phyloP scores from a whole-genome alignment of 2,329 filamentous ascomycete species.

The Botrytis tulipae region DNA sequence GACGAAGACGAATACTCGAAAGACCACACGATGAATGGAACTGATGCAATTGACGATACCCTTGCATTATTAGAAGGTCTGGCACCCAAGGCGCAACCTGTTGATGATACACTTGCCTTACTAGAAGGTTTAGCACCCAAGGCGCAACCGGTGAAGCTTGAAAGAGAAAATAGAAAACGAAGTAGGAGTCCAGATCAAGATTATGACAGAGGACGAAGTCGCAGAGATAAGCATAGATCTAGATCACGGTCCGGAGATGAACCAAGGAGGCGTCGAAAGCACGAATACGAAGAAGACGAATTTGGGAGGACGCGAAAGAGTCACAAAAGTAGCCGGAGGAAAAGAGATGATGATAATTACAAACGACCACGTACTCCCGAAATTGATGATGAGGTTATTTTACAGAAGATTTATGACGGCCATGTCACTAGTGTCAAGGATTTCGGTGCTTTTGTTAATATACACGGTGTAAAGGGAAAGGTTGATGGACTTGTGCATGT shows the following conservation, averaged over 20 bases:
- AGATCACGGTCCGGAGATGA: slow-evolving; percentile 53
- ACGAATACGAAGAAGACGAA: slow-evolving; percentile 57
- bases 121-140: slow-evolving; percentile 82
- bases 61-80: slow-evolving; percentile 87
- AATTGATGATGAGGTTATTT: slow-evolving; percentile 74
- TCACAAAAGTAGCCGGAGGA: slow-evolving; percentile 42
- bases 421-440: slow-evolving; percentile 90
- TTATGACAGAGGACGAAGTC: slow-evolving; percentile 39
- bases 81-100: slow-evolving; percentile 59
- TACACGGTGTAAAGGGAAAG: slow-evolving; percentile 83
- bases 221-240: slow-evolving; percentile 47
- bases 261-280: slow-evolving; percentile 42
- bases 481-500: slow-evolving; percentile 93
- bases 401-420: slow-evolving; percentile 88
- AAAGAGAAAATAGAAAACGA: slow-evolving; percentile 48
- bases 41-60: slow-evolving; percentile 84
- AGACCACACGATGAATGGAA: slow-evolving; percentile 42
- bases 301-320: slow-evolving; percentile 51
- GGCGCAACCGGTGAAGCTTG: slow-evolving; percentile 42
- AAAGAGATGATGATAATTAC: slow-evolving; percentile 54
- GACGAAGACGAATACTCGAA: slow-evolving; percentile 46
- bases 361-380: slow-evolving; percentile 67
- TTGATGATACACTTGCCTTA: slow-evolving; percentile 86
- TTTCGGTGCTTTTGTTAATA: slow-evolving; percentile 91
- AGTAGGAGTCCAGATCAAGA: slow-evolving; percentile 50